Base-by-base conservation (phyloP, 2,329 filamentous ascomycete species). In the Podosphaera aphanis region DNA sequence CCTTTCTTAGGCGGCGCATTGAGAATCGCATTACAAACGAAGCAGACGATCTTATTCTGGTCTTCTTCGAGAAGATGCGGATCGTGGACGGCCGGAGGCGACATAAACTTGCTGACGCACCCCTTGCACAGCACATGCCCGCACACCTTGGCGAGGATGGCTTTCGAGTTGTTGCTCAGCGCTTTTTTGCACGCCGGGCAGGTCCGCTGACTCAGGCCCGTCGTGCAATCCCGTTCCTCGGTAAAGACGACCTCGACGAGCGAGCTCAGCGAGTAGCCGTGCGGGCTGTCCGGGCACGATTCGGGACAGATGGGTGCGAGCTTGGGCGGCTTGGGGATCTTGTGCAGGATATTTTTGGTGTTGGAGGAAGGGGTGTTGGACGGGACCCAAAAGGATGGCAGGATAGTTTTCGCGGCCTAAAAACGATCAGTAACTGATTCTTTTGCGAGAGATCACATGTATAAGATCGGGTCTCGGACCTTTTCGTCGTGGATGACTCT, bases 381-480 rank as follows among this genome's bases (percentile, higher is more conserved):
- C 0, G 85, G 88, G 1, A 88, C 79, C 90, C 88, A 95, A 63
- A 95, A 95, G 0, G 84, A 92, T 0, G 84, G 83, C 0, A 93
- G 64, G 15, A 71, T 70, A 1, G 74, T 71, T 61, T 79, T 82
- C 7, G 71, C 66, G 2, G 74, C 70, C 56, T 55, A 33, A 35
- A 11, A n/a, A n/a, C n/a, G n/a, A n/a, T n/a, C n/a, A n/a, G n/a
- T n/a, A n/a, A n/a, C n/a, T n/a, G n/a, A n/a, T n/a, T n/a, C n/a
- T n/a, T n/a, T n/a, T n/a, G n/a, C n/a, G 29, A n/a, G n/a, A 16
- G 10, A 38, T 39, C 35, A 45, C n/a, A n/a, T n/a, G n/a, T n/a
- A n/a, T n/a, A n/a, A n/a, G n/a, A n/a, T n/a, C n/a, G n/a, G n/a
- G n/a, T n/a, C n/a, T n/a, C 52, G 38, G 54, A 77, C 76, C 65